Evolutionary conservation across 1,139 yeast genomes (phyloP).

Genomic region (Suhomyces panamericanus): DNA sequence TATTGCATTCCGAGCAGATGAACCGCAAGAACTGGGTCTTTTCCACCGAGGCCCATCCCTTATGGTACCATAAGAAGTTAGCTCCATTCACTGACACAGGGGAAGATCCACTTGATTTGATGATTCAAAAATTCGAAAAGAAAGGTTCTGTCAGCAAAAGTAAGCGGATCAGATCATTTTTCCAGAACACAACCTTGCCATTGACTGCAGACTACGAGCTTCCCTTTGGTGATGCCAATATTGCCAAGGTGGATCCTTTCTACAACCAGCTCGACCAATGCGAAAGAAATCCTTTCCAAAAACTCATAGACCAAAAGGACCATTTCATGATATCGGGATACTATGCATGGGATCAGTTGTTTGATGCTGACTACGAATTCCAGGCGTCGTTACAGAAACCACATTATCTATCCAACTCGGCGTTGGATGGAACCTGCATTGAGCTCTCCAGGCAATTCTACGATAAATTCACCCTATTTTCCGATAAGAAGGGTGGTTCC

Average conservation of each 20-base stretch:
- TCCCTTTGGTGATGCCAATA: constrained; percentile 15
- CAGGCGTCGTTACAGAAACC: constrained; percentile 40
- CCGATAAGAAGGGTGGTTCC: constrained; percentile 7
- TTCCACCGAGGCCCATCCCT: constrained; percentile 92
- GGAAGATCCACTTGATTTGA: background rate
- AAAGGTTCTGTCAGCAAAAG: background rate
- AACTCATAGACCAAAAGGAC: constrained; percentile 8
- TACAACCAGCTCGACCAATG: constrained; percentile 27
- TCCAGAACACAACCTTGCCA: constrained; percentile 22
- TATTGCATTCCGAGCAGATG: constrained; percentile 38
- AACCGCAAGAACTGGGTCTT: constrained; percentile 61
- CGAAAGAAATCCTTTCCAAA: constrained; percentile 33
- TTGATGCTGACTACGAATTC: constrained; percentile 41
- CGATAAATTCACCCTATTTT: constrained; percentile 30
- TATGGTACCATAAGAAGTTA: constrained; percentile 57
- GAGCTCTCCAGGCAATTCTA: constrained; percentile 35
- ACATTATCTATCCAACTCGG: constrained; percentile 22
- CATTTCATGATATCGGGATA: constrained; percentile 31
- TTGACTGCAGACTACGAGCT: constrained; percentile 15
- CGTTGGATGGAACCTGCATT: constrained; percentile 29
- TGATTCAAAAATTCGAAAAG: constrained; percentile 4
- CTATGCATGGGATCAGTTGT: constrained; percentile 40
- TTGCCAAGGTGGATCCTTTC: constrained; percentile 25
- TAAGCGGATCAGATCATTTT: constrained; percentile 11
- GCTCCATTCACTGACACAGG: background rate